phyloP scores from a whole-genome alignment of 345 rosid species.

The Pistacia atlantica region DNA sequence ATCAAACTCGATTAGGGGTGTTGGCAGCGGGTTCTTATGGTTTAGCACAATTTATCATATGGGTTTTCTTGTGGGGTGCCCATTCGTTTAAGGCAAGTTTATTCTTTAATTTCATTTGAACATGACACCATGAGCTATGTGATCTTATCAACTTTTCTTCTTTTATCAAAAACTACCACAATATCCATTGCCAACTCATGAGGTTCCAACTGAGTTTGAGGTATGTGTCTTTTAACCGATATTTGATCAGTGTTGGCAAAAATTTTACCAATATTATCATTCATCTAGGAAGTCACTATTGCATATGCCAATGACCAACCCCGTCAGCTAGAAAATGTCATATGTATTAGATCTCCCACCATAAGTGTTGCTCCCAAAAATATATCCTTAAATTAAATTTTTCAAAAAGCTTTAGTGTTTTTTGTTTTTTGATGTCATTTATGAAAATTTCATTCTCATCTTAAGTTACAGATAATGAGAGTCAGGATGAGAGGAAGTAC shows the following conservation, averaged over 20 bases:
- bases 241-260: not conserved
- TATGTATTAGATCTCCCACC: slow-evolving; percentile 42
- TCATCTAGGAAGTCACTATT: slow-evolving; percentile 33
- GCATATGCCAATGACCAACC: slow-evolving; percentile 27
- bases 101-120: not conserved
- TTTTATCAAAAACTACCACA: slow-evolving; percentile 45
- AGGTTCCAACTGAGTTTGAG: slow-evolving; percentile 40
- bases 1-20: slow-evolving; percentile 48
- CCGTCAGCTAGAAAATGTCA: slow-evolving; percentile 29
- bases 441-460: not conserved
- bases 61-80: slow-evolving; percentile 50
- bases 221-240: slow-evolving; percentile 20
- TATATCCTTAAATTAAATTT: not conserved
- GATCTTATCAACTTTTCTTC: slow-evolving; percentile 1
- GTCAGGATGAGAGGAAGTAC: slow-evolving; percentile 18
- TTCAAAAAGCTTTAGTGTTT: not conserved
- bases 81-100: slow-evolving; percentile 34
- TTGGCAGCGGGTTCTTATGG: slow-evolving; percentile 55
- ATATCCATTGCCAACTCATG: slow-evolving; percentile 55
- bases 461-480: slow-evolving; percentile 33
- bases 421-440: not conserved
- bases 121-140: not conserved
- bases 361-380: slow-evolving; percentile 18
- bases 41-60: slow-evolving; percentile 42
- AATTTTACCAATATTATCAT: not conserved